phyloP scores from a whole-genome alignment of 345 rosid genomes.

The Eucalyptus pauciflora region DNA sequence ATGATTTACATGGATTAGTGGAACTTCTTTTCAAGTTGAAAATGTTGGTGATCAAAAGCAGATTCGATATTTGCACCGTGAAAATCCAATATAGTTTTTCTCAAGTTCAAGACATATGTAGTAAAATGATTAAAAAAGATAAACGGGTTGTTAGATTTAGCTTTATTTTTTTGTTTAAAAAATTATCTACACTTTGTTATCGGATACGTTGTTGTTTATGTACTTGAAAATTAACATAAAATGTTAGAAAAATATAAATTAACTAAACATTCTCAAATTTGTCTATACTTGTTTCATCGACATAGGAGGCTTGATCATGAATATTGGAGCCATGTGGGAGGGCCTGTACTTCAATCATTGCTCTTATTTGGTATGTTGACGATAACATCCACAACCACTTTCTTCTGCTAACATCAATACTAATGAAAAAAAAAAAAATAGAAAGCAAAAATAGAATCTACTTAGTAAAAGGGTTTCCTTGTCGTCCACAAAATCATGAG shows the following conservation, averaged over 20 bases:
- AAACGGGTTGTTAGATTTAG: neutral
- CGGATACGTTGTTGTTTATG: neutral
- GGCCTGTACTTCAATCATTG: too few species aligned
- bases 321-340: too few species aligned
- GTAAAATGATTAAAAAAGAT: neutral
- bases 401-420: too few species aligned
- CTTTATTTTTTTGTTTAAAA: neutral
- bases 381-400: too few species aligned
- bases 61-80: neutral
- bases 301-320: too few species aligned
- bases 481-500: too few species aligned
- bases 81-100: neutral
- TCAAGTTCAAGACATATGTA: neutral
- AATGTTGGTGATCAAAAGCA: neutral
- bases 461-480: too few species aligned
- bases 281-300: too few species aligned
- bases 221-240: neutral
- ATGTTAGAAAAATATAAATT: neutral
- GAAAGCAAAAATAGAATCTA: too few species aligned
- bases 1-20: neutral
- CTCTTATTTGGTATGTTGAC: too few species aligned
- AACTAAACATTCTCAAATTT: neutral
- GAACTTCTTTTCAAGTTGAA: neutral
- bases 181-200: neutral
- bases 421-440: too few species aligned